Percentiles rank a stretch among this genome's conserved stretches.
These are phyloP conservation scores for Rhynchosporium agropyri DNA, from an alignment of 2,329 filamentous ascomycete genomes.

Conservation along the genomic window DNA sequence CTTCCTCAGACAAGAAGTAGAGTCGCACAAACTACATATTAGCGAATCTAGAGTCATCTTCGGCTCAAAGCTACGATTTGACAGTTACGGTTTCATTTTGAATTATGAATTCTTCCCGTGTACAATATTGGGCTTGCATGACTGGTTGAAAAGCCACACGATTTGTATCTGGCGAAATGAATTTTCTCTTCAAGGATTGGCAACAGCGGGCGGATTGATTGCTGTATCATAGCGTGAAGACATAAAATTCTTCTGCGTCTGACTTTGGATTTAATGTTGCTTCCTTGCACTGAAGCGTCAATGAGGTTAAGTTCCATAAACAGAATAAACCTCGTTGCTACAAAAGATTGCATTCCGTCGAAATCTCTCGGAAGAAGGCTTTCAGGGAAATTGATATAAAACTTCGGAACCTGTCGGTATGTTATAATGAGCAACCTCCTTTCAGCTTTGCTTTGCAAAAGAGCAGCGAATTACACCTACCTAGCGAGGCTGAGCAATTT, in stretches of 20 bases:
- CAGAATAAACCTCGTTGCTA: slow-evolving; percentile 4
- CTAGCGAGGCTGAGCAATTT: too few relatives aligned
- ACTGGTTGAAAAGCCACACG: slow-evolving; percentile 37
- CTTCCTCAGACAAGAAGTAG: slow-evolving; percentile 36
- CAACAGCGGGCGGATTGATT: slow-evolving; percentile 26
- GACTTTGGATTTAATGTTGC: slow-evolving; percentile 15
- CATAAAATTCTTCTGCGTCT: slow-evolving; percentile 18
- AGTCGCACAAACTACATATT: slow-evolving; percentile 27
- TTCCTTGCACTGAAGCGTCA: background rate
- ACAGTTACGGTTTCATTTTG: slow-evolving; percentile 29
- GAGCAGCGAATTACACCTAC: slow-evolving; percentile 9
- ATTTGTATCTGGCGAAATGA: slow-evolving; percentile 33
- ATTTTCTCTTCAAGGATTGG: slow-evolving; percentile 30
- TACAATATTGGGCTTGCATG: slow-evolving; percentile 42
- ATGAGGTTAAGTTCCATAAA: background rate
- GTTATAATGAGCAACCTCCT: background rate
- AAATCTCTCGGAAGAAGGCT: too few relatives aligned
- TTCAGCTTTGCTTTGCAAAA: background rate
- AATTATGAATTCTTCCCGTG: slow-evolving; percentile 30
- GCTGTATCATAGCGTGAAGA: slow-evolving; percentile 32
- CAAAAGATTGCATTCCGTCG: background rate
- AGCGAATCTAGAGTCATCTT: slow-evolving; percentile 23
- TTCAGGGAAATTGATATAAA: too few relatives aligned
- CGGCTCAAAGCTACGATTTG: slow-evolving; percentile 25
- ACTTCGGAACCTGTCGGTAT: too few relatives aligned